Evolutionary conservation across 345 rosid genomes (phyloP).

Genomic region (Viola odorata): DNA sequence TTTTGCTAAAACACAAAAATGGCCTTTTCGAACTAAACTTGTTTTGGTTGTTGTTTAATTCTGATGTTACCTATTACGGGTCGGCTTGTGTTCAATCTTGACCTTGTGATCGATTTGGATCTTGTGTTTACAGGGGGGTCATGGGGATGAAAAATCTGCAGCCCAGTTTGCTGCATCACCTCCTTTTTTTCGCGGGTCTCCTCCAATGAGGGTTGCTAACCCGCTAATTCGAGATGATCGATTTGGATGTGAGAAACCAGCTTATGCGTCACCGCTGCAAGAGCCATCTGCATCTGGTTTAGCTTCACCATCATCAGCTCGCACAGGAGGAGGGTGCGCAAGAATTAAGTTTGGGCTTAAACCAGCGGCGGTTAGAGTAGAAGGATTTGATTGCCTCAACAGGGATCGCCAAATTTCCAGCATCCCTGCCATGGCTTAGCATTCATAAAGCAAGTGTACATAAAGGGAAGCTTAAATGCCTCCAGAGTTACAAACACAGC

Average conservation of each 20-base stretch:
- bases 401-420: conserved; percentile 91
- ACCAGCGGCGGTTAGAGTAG: conserved; percentile 94
- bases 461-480: conserved; percentile 40
- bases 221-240: conserved; percentile 78
- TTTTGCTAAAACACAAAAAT: neutral
- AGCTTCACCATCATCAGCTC: conserved; percentile 53
- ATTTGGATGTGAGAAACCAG: conserved; percentile 61
- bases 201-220: conserved; percentile 79
- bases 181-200: conserved; percentile 79
- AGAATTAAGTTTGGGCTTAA: conserved; percentile 74
- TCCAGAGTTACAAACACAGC: conserved; percentile 22
- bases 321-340: conserved; percentile 62
- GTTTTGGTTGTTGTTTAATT: neutral
- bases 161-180: conserved; percentile 50
- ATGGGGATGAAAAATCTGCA: conserved; percentile 43
- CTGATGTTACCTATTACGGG: too few species aligned
- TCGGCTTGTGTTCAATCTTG: neutral
- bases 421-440: conserved; percentile 96
- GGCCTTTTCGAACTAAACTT: neutral
- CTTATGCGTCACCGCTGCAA: conserved; percentile 32
- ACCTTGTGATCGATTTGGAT: neutral
- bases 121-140: conserved; percentile 45
- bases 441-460: conserved; percentile 54
- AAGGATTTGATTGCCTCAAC: conserved; percentile 98
- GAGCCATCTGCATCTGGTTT: conserved; percentile 50